A percentile compares a stretch with the other conserved stretches of the same genome.
phyloP scores from a whole-genome alignment of 345 rosid genomes.

The Streptanthus diversifolius region DNA sequence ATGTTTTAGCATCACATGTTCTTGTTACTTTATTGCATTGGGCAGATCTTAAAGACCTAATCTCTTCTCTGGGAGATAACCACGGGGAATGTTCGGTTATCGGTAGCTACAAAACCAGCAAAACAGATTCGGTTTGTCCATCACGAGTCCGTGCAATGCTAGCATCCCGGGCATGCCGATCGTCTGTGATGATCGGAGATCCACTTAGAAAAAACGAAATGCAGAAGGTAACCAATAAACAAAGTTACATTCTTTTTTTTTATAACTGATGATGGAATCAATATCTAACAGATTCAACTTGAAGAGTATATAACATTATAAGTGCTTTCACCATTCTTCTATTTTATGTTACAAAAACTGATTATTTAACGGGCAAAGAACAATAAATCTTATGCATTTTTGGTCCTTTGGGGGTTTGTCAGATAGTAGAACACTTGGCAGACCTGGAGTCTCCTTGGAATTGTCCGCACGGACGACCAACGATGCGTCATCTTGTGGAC shows the following conservation, averaged over 20 bases:
- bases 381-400: not conserved
- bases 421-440: conserved; percentile 82
- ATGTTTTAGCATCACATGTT: not conserved
- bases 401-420: not conserved
- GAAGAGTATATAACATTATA: not conserved
- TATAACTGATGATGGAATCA: not conserved
- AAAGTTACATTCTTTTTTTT: not conserved
- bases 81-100: conserved; percentile 78
- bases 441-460: conserved; percentile 96
- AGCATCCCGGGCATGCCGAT: conserved; percentile 90
- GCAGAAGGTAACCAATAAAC: conserved; percentile 60
- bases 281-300: not conserved
- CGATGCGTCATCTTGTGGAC: conserved; percentile 95
- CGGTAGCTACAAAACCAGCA: conserved; percentile 71
- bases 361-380: not conserved
- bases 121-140: conserved; percentile 77
- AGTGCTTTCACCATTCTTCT: not conserved
- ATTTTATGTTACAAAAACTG: not conserved
- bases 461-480: conserved; percentile 98
- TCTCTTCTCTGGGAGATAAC: conserved; percentile 73
- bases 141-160: conserved; percentile 87
- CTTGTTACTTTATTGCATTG: conserved; percentile 7
- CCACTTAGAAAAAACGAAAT: conserved; percentile 79
- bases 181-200: conserved; percentile 89
- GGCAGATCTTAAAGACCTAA: conserved; percentile 87